Percentiles rank a stretch among this genome's conserved stretches.
phyloP scores from a whole-genome alignment of 2,329 filamentous ascomycete genomes.

The Setomelanomma holmii region DNA sequence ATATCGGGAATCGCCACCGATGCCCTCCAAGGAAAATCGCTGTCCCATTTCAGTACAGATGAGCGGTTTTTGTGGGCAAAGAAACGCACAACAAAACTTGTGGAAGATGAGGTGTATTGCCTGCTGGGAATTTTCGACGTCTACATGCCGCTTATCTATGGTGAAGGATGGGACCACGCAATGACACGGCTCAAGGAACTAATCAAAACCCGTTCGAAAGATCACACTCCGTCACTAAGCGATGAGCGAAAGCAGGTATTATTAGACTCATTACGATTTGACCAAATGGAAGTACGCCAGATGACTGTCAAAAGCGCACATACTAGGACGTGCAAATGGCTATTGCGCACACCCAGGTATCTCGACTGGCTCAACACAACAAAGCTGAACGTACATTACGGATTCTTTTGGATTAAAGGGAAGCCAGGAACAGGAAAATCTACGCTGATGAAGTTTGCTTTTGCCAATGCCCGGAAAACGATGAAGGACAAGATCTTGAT shows the following conservation, averaged over 20 bases:
- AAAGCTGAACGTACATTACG: slow-evolving; percentile 28
- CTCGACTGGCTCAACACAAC: slow-evolving; percentile 44
- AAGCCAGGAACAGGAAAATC: slow-evolving; percentile 45
- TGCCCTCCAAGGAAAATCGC: background rate
- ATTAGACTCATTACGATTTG: slow-evolving; percentile 43
- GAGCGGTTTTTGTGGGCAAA: background rate
- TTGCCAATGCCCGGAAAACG: slow-evolving; percentile 15
- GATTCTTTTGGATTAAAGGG: slow-evolving; percentile 46
- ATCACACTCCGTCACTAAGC: too few relatives aligned
- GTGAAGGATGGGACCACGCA: background rate
- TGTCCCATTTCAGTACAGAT: background rate
- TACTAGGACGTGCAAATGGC: slow-evolving; percentile 47
- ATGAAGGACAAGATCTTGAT: slow-evolving; percentile 3
- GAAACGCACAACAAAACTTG: background rate
- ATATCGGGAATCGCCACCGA: background rate
- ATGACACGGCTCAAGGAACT: background rate
- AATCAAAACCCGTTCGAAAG: too few relatives aligned
- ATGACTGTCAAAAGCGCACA: slow-evolving; percentile 47
- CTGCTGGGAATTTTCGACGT: background rate
- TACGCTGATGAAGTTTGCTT: slow-evolving; percentile 45
- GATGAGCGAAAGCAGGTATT: background rate
- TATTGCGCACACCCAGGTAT: slow-evolving; percentile 44
- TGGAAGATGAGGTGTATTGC: background rate
- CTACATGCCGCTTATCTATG: background rate
- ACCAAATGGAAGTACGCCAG: slow-evolving; percentile 48